Evolutionary conservation across 2,329 filamentous ascomycete species (phyloP).

Genomic region (Claviceps lovelessii): DNA sequence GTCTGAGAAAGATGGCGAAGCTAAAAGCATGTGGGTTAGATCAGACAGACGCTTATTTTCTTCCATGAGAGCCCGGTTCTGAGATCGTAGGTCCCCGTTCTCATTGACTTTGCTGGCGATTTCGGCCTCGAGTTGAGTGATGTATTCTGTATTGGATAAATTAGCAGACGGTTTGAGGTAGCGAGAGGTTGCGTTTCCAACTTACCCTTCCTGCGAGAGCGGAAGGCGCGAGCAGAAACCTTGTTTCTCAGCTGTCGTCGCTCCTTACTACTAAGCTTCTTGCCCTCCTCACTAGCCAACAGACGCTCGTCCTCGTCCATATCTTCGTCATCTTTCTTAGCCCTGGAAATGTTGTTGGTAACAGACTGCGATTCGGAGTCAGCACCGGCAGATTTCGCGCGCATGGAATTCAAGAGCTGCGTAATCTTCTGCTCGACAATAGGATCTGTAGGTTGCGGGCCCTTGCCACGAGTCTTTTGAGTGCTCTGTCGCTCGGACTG

Average conservation of each 20-base stretch:
- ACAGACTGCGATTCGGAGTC: conserved; percentile 32
- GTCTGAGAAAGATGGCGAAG: conserved; percentile 68
- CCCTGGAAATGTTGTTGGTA: conserved; percentile 54
- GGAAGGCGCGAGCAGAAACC: conserved; percentile 93
- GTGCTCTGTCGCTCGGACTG: conserved; percentile 34
- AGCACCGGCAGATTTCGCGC: conserved; percentile 49
- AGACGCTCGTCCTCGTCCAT: conserved; percentile 97
- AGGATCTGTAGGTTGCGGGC: conserved; percentile 44
- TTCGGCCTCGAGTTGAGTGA: conserved; percentile 82
- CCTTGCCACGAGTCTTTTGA: conserved; percentile 36
- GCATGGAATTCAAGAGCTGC: conserved; percentile 83
- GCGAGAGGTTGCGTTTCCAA: conserved; percentile 2
- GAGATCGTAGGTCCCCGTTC: conserved; percentile 61
- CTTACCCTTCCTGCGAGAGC: conserved; percentile 94
- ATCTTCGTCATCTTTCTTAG: conserved; percentile 90
- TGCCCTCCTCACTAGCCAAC: conserved; percentile 91
- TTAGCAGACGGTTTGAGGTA: background rate
- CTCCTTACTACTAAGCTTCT: conserved; percentile 98
- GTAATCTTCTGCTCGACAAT: conserved; percentile 86
- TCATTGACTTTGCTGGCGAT: conserved; percentile 74
- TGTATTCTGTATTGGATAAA: conserved; percentile 59
- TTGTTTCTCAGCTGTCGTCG: conserved; percentile 96
- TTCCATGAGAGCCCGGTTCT: conserved; percentile 70
- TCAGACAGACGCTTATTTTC: conserved; percentile 73
- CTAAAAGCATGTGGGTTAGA: conserved; percentile 66